Percentiles rank a stretch among this genome's conserved stretches.
Conservation (phyloP, 306 rosid genomes). For the Glycine soja region DNA sequence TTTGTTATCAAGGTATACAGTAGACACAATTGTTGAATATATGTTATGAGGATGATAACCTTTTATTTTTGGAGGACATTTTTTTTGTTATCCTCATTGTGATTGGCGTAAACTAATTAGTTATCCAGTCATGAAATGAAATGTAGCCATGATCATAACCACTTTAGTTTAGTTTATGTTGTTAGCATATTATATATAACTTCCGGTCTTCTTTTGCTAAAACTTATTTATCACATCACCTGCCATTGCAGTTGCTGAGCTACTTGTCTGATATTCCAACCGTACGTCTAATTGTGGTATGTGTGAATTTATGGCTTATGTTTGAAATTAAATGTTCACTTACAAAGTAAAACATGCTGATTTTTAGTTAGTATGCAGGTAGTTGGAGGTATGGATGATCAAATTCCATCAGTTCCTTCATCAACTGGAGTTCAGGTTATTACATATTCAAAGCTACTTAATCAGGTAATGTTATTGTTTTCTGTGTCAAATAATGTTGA, state of each 20-base stretch:
- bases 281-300: slow-evolving; percentile 90
- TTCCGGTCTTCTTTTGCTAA: slow-evolving; percentile 42
- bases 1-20: slow-evolving; percentile 10
- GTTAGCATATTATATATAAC: slow-evolving; percentile 10
- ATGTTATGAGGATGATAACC: slow-evolving; percentile 22
- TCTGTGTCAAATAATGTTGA: slow-evolving; percentile 41
- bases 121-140: slow-evolving; percentile 29
- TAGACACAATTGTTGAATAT: background rate
- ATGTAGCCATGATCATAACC: slow-evolving; percentile 6
- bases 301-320: slow-evolving; percentile 51
- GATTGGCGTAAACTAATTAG: background rate
- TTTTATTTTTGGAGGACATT: background rate
- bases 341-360: slow-evolving; percentile 33
- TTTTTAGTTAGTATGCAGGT: slow-evolving; percentile 60
- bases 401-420: slow-evolving; percentile 82
- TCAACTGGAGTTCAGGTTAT: slow-evolving; percentile 76
- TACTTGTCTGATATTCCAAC: slow-evolving; percentile 84
- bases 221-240: slow-evolving; percentile 43
- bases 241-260: slow-evolving; percentile 84
- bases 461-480: slow-evolving; percentile 66
- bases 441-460: slow-evolving; percentile 75
- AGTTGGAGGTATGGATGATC: slow-evolving; percentile 91
- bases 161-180: slow-evolving; percentile 10
- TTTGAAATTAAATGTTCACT: slow-evolving; percentile 40
- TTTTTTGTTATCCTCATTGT: too few relatives aligned